Conservation (phyloP, 2,329 filamentous ascomycete species). For the Alternaria sp. region DNA sequence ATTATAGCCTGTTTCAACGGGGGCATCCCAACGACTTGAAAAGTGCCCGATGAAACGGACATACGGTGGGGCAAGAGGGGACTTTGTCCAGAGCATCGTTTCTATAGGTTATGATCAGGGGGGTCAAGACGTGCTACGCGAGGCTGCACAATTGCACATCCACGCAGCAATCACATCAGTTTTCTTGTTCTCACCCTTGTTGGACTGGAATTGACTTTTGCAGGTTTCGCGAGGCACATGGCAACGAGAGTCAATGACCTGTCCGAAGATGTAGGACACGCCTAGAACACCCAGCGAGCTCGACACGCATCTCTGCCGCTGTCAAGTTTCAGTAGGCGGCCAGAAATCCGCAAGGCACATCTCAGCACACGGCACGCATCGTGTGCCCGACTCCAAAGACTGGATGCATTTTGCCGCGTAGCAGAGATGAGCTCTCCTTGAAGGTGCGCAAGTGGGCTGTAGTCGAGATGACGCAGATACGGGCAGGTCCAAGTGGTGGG, state of each 20-base stretch:
- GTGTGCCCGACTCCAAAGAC: background rate
- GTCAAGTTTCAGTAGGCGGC: constrained; percentile 22
- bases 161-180: constrained; percentile 9
- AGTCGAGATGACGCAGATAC: constrained; percentile 1
- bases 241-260: background rate
- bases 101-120: background rate
- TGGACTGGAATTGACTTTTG: background rate
- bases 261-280: background rate
- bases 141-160: constrained; percentile 6
- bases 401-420: constrained; percentile 5
- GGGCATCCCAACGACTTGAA: constrained; percentile 22
- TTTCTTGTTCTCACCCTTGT: constrained; percentile 1
- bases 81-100: constrained; percentile 21
- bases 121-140: constrained; percentile 2
- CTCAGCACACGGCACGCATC: constrained; percentile 5
- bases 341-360: constrained; percentile 3
- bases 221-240: background rate
- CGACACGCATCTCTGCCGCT: constrained; percentile 5
- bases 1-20: constrained; percentile 38
- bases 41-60: constrained; percentile 20
- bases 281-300: constrained; percentile 6
- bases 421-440: background rate
- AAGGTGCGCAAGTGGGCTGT: background rate
- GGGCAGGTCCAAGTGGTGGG: constrained; percentile 2
- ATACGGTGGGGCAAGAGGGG: constrained; percentile 20